phyloP scores from a whole-genome alignment of 805 yeast species.

The Candida multigemmis region DNA sequence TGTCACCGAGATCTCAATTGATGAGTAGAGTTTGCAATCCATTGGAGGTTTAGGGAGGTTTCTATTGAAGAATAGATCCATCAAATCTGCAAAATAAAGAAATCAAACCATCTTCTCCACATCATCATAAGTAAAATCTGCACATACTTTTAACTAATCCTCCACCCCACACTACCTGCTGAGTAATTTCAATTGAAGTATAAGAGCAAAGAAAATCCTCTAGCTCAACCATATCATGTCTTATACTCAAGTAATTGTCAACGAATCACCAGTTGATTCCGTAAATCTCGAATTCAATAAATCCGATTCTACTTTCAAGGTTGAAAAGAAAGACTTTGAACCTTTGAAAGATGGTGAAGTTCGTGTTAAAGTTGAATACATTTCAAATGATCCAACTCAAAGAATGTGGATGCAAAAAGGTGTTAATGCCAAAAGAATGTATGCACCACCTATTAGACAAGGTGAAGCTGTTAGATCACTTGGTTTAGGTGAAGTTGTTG shows the following conservation, averaged over 20 bases:
- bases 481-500: constrained; percentile 15
- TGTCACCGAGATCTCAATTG: no score
- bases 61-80: background rate
- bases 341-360: constrained; percentile 15
- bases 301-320: constrained; percentile 21
- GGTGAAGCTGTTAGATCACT: constrained; percentile 13
- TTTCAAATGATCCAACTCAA: constrained; percentile 29
- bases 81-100: no score
- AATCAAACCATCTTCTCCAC: background rate
- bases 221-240: background rate
- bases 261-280: constrained; percentile 11
- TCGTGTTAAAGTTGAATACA: constrained; percentile 14
- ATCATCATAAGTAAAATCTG: background rate
- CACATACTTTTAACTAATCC: background rate
- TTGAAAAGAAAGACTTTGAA: constrained; percentile 7
- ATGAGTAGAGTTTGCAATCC: no score
- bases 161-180: background rate
- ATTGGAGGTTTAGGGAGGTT: background rate
- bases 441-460: constrained; percentile 11
- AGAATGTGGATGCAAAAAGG: constrained; percentile 27
- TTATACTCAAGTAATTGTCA: constrained; percentile 8
- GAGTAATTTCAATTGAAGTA: background rate
- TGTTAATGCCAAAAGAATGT: constrained; percentile 11
- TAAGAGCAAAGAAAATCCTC: background rate
- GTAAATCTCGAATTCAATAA: constrained; percentile 11